These are phyloP conservation scores for Blastobotrys indianensis DNA, from an alignment of 1,139 yeast species.

Conservation along the genomic window DNA sequence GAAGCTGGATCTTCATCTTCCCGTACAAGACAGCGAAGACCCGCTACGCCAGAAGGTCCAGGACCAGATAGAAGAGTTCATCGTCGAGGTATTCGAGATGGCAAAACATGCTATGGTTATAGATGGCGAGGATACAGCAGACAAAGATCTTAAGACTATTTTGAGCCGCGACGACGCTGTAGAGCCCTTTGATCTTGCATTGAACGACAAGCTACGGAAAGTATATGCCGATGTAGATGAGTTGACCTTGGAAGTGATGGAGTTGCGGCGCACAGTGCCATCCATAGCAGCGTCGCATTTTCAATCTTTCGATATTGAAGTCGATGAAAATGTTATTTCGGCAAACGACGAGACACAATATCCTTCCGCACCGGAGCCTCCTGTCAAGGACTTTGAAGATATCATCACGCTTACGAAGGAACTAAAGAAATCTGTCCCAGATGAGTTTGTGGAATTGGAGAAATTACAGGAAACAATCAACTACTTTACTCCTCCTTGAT, in stretches of 20 bases:
- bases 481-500: conserved; percentile 72
- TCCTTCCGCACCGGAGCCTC: neutral
- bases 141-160: conserved; percentile 16
- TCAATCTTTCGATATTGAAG: too few species aligned
- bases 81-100: conserved; percentile 47
- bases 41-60: conserved; percentile 45
- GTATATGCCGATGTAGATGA: conserved; percentile 47
- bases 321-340: too few species aligned
- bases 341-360: conserved; percentile 3
- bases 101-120: conserved; percentile 47
- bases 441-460: conserved; percentile 17
- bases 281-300: conserved; percentile 15
- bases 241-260: conserved; percentile 46
- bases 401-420: conserved; percentile 10
- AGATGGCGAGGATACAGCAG: conserved; percentile 34
- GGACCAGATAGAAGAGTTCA: conserved; percentile 40
- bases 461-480: conserved; percentile 17
- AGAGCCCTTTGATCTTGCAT: conserved; percentile 55
- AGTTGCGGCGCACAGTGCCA: conserved; percentile 46
- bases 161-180: conserved; percentile 29
- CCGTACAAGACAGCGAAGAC: conserved; percentile 38
- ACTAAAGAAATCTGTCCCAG: conserved; percentile 19
- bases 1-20: conserved; percentile 46
- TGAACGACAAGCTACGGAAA: conserved; percentile 45
- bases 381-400: conserved; percentile 11